These are phyloP conservation scores for Apiospora phragmitis DNA, from an alignment of 2,329 filamentous ascomycete species.

Conservation along the genomic window DNA sequence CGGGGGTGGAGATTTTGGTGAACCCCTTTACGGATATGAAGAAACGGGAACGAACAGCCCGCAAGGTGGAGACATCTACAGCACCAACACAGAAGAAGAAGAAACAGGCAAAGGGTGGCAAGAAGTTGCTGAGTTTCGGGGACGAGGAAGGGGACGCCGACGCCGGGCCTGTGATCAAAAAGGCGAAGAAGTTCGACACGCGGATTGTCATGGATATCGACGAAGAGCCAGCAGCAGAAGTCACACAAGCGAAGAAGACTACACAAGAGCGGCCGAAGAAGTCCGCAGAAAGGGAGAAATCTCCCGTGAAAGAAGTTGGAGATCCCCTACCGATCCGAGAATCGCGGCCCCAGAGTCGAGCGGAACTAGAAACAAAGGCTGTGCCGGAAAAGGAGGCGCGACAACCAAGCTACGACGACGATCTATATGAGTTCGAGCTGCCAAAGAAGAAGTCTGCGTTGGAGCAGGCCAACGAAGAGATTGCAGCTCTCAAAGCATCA, in stretches of 20 bases:
- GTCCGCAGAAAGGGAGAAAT: conserved; percentile 13
- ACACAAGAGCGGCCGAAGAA: conserved; percentile 28
- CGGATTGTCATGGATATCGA: conserved; percentile 66
- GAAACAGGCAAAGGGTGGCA: conserved; percentile 73
- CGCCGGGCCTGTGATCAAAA: conserved; percentile 64
- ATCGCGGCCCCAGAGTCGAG: conserved; percentile 20
- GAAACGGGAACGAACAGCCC: conserved; percentile 61
- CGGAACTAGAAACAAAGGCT: conserved; percentile 10
- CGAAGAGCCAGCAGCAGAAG: conserved; percentile 36
- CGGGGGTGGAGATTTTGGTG: conserved; percentile 70
- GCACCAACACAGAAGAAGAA: conserved; percentile 53
- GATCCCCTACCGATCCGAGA: conserved; percentile 30
- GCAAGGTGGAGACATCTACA: conserved; percentile 45
- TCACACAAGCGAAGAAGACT: conserved; percentile 28
- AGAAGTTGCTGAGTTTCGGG: conserved; percentile 77
- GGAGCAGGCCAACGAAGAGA: conserved; percentile 75
- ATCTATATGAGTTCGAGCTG: conserved; percentile 26
- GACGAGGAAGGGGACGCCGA: conserved; percentile 65
- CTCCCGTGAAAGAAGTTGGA: neutral
- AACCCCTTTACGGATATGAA: conserved; percentile 85
- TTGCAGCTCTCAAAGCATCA: conserved; percentile 76
- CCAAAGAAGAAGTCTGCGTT: conserved; percentile 51
- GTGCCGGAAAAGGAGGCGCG: conserved; percentile 17
- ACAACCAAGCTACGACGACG: conserved; percentile 13
- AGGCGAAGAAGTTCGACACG: conserved; percentile 72